Evolutionary conservation across 2,329 filamentous ascomycete genomes (phyloP), one percentile per base, ranked within the genome.

Genomic region (Pseudogymnoascus sp.): DNA sequence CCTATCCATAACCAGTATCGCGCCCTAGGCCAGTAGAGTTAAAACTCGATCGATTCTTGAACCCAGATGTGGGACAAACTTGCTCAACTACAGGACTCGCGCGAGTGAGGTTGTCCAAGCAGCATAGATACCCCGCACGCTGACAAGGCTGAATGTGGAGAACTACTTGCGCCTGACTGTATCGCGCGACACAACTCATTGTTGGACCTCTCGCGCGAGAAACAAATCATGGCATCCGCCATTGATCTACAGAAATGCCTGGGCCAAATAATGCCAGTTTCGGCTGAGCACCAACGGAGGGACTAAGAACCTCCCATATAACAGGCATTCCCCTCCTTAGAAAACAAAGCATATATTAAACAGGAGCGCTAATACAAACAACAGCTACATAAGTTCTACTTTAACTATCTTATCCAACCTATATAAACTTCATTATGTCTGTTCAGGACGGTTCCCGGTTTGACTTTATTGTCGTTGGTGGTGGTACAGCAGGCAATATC

Each of bases 391-490:
- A n/a, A 40, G 37, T 42, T 42, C 15, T 10, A 21, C 39, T 42
- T 42, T 18, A 42, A 42, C 12, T 42, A 42, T 42, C 39, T 42
- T 9, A 42, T 9, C 21, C 61, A 13, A 58, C 64, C 5, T 62
- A 64, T 29, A 58, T 59, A n/a, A 65, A 65, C n/a, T 15, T 65
- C 6, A 66, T 59, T 18, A 62, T 69, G 3, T 66, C 67, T 18
- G 67, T 64, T 60, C 58, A 60, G 18, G 58, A 40, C 33, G 25
- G 33, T 40, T 12, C 59, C 59, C 40, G 31, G 0, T 86, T 80
- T 67, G 85, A 87, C 70, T 87, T 87, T 73, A 83, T 88, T 60
- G 77, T 88, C 33, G 79, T 86, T 31, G 85, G 85, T 3, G 81
- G 75, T n/a, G 85, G 85, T 65, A 82, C 84, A 5, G 83, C 80